Percentiles rank a stretch among this genome's conserved stretches.
phyloP scores from a whole-genome alignment of 73 alveolate genomes.

The Paramecium primaurelia region DNA sequence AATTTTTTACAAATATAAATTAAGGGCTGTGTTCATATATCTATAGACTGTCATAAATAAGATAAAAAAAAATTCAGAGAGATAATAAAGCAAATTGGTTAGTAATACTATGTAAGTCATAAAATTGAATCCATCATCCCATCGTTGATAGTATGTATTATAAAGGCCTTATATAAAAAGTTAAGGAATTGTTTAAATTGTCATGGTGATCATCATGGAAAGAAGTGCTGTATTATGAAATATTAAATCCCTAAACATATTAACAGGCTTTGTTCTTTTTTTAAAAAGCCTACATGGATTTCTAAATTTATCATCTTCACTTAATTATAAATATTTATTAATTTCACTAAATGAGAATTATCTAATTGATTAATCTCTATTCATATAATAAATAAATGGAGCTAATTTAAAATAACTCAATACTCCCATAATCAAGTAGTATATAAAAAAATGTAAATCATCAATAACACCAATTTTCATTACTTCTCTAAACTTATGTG shows the following conservation, averaged over 20 bases:
- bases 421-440: not conserved
- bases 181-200: not conserved
- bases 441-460: not conserved
- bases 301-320: not conserved
- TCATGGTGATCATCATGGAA: not conserved
- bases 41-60: not conserved
- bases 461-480: not conserved
- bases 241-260: not conserved
- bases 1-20: too few species aligned
- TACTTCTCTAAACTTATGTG: not conserved
- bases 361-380: not conserved
- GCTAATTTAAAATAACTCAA: not conserved
- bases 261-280: not conserved
- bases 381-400: not conserved
- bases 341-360: not conserved
- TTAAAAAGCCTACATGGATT: not conserved
- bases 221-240: not conserved
- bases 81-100: too few species aligned
- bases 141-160: not conserved
- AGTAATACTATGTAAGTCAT: too few species aligned
- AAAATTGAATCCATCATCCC: not conserved
- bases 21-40: not conserved
- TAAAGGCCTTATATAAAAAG: not conserved
- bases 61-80: not conserved
- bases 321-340: too few species aligned